Conservation (phyloP, 257 asterid genomes). For the Eucommia ulmoides region DNA sequence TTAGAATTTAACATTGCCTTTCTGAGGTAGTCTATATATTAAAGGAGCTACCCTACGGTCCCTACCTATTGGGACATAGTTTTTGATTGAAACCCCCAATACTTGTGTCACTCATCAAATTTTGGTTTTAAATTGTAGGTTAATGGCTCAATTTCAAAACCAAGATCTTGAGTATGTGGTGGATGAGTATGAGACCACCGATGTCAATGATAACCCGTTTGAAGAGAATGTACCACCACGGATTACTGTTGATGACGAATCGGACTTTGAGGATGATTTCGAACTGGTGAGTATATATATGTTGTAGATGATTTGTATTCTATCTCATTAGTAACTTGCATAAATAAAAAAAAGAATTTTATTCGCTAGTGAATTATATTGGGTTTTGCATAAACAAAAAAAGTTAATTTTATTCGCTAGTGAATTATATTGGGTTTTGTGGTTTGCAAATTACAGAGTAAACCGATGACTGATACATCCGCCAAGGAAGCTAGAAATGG, state of each 20-base stretch:
- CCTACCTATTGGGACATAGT: too few relatives aligned
- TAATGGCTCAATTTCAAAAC: slow-evolving; percentile 49
- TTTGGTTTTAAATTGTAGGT: slow-evolving; percentile 2
- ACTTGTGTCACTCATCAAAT: too few relatives aligned
- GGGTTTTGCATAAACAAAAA: neutral
- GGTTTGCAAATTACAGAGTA: slow-evolving; percentile 19
- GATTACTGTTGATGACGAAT: slow-evolving; percentile 19
- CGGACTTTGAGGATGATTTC: slow-evolving; percentile 53
- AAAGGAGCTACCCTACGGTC: too few relatives aligned
- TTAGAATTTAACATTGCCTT: too few relatives aligned
- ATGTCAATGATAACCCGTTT: slow-evolving; percentile 23
- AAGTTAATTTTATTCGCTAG: neutral
- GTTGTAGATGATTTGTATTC: neutral
- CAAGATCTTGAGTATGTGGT: slow-evolving; percentile 44
- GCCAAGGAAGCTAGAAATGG: slow-evolving; percentile 74
- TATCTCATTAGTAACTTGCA: neutral
- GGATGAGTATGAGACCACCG: slow-evolving; percentile 39
- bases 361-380: neutral
- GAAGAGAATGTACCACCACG: slow-evolving; percentile 14
- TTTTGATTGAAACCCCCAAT: too few relatives aligned
- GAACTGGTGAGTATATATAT: slow-evolving; percentile 25
- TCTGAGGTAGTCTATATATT: too few relatives aligned
- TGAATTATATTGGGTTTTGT: too few relatives aligned
- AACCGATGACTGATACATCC: slow-evolving; percentile 58
- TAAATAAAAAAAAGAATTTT: too few relatives aligned